These are phyloP conservation scores for Rubroshorea leprosula DNA, from an alignment of 345 rosid species.

Conservation along the genomic window DNA sequence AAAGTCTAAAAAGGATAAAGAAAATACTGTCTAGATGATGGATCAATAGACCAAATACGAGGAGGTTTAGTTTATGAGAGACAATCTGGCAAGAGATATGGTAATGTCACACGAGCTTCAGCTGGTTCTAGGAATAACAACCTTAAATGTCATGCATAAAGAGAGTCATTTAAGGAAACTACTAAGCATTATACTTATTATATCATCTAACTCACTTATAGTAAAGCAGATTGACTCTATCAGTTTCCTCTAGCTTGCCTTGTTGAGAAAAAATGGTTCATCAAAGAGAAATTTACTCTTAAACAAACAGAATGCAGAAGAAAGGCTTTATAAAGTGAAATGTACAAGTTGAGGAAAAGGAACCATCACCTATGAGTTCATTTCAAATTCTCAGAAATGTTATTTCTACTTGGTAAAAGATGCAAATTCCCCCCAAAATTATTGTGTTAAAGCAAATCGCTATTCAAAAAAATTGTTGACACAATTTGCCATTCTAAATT, in stretches of 20 bases:
- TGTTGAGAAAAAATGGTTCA: not conserved
- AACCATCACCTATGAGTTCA: not conserved
- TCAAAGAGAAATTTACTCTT: not conserved
- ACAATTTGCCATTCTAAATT: too few relatives aligned
- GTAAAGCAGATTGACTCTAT: not conserved
- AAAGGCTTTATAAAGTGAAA: too few relatives aligned
- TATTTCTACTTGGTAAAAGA: too few relatives aligned
- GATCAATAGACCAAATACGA: too few relatives aligned
- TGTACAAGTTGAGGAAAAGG: too few relatives aligned
- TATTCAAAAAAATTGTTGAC: too few relatives aligned
- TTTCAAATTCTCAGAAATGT: not conserved
- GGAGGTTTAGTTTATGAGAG: too few relatives aligned
- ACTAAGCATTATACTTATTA: not conserved
- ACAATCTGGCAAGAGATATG: not conserved
- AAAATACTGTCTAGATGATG: too few relatives aligned
- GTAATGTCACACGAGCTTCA: constrained; percentile 76
- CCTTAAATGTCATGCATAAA: constrained; percentile 42
- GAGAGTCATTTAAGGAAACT: constrained; percentile 2
- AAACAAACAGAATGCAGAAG: not conserved
- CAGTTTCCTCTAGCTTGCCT: not conserved
- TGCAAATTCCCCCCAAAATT: too few relatives aligned
- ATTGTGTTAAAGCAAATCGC: too few relatives aligned
- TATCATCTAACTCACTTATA: too few relatives aligned
- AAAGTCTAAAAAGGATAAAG: too few relatives aligned
- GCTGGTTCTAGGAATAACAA: constrained; percentile 83